phyloP scores from a whole-genome alignment of 192 early-diverging fungal genomes.

The Umbelopsis sp. region DNA sequence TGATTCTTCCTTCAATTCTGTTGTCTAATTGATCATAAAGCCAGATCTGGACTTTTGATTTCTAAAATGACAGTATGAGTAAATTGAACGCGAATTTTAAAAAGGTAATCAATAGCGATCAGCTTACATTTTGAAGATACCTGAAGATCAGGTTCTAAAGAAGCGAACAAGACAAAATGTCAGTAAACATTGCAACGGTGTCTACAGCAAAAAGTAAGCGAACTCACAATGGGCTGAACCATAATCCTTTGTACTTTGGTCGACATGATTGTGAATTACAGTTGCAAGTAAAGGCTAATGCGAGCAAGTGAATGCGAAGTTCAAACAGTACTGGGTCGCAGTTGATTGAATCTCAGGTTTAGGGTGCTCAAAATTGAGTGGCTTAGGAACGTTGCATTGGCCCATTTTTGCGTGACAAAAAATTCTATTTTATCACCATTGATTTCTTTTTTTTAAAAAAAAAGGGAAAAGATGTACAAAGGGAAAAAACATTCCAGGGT shows the following conservation, averaged over 20 bases:
- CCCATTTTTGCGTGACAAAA: too few species aligned
- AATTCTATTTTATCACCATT: background rate
- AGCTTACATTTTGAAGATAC: constrained; percentile 85
- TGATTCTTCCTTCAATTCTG: constrained; percentile 91
- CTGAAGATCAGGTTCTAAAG: constrained; percentile 92
- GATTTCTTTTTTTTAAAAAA: background rate
- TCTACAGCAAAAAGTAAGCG: background rate
- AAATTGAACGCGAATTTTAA: background rate
- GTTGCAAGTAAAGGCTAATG: background rate
- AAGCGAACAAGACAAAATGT: background rate
- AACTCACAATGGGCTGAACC: constrained; percentile 81
- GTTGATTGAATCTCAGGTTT: background rate
- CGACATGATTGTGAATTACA: constrained; percentile 44
- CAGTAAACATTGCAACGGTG: background rate
- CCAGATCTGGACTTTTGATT: constrained; percentile 92
- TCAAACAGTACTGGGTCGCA: background rate
- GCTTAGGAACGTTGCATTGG: too few species aligned
- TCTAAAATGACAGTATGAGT: constrained; percentile 46
- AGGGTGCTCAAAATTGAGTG: too few species aligned
- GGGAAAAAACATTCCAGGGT: background rate
- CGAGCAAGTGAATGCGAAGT: background rate
- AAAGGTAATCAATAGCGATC: background rate
- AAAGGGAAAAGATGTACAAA: constrained; percentile 14
- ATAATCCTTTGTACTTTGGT: constrained; percentile 83
- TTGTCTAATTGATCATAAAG: constrained; percentile 87